phyloP scores from a whole-genome alignment of 106 monocot genomes.

The Dendrobium catenatum region DNA sequence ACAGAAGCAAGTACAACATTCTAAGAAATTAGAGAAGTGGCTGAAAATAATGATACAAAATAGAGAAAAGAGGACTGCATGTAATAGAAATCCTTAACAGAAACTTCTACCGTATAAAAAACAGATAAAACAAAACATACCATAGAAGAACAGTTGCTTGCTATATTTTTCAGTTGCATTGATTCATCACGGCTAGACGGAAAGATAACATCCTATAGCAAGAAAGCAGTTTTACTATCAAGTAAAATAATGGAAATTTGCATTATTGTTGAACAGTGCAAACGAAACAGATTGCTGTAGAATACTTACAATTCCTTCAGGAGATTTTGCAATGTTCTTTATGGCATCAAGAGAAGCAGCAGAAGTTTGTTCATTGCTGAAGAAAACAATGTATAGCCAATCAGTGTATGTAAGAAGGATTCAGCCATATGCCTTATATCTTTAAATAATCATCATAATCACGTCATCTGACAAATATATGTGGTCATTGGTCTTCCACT shows the following conservation, averaged over 20 bases:
- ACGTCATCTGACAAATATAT: neutral
- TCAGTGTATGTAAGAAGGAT: neutral
- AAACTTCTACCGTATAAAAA: neutral
- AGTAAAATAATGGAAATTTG: conserved; percentile 5
- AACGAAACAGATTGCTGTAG: conserved; percentile 5
- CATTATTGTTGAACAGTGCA: neutral
- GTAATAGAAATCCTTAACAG: neutral
- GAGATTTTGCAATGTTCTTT: conserved; percentile 48
- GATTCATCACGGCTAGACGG: conserved; percentile 30
- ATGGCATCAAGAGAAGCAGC: conserved; percentile 61
- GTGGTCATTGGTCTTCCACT: too few relatives aligned
- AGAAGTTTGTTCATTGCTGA: conserved; percentile 68
- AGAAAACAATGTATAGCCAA: neutral
- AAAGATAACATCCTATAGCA: conserved; percentile 55
- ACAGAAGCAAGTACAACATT: neutral
- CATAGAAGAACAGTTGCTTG: conserved; percentile 52
- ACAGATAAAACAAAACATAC: conserved; percentile 22
- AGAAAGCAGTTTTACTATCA: conserved; percentile 3
- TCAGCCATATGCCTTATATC: neutral
- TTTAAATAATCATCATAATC: neutral
- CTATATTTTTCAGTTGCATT: conserved; percentile 47
- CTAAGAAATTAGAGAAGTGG: neutral
- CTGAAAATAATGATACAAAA: neutral
- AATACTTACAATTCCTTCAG: conserved; percentile 70
- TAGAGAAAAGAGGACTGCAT: neutral